Evolutionary conservation across 345 rosid species (phyloP).

Genomic region (Euphorbia pulcherrima): DNA sequence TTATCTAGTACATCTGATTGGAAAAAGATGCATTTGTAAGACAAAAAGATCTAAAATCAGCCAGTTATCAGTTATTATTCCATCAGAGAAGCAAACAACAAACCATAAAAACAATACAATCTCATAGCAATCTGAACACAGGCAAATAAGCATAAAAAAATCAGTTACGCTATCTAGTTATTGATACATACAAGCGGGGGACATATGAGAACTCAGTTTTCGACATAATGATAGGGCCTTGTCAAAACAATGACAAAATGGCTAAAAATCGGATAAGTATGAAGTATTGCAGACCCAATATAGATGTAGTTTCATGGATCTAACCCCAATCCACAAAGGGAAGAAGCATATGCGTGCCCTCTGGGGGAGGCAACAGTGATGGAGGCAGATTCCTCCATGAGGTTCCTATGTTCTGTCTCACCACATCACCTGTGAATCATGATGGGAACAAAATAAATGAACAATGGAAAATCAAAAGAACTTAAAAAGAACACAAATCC

Average conservation of each 20-base stretch:
- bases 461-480: not conserved
- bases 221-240: not conserved
- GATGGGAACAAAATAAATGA: conserved; percentile 5
- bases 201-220: not conserved
- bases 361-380: conserved; percentile 81
- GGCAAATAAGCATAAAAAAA: not conserved
- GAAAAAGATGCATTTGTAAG: not conserved
- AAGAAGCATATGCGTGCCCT: conserved; percentile 58
- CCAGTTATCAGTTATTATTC: not conserved
- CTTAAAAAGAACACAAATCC: not conserved
- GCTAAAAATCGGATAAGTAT: not conserved
- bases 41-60: not conserved
- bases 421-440: conserved; percentile 35
- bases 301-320: not conserved
- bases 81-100: not conserved
- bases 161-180: not conserved
- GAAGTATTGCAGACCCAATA: no score
- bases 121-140: not conserved
- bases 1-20: not conserved
- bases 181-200: not conserved
- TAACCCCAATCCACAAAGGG: conserved; percentile 85
- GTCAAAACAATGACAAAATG: not conserved
- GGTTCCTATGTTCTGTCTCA: conserved; percentile 37
- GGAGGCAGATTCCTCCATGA: conserved; percentile 84
- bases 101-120: not conserved